These are phyloP conservation scores for Pisolithus thermaeus DNA, from an alignment of 1,284 basidiomycete species.

Conservation along the genomic window DNA sequence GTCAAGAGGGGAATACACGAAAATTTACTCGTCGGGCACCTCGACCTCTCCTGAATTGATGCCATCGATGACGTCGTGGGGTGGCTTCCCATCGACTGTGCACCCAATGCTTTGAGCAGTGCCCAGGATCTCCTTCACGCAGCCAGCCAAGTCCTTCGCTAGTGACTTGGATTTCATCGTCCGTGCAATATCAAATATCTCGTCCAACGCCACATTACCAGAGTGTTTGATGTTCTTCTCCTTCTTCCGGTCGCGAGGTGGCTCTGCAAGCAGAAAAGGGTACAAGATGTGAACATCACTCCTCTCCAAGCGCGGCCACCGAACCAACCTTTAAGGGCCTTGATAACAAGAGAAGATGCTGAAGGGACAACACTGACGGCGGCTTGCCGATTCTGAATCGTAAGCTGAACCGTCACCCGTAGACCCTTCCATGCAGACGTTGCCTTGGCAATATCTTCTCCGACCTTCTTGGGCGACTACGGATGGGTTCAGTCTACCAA, in stretches of 20 bases:
- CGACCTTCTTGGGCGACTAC: constrained; percentile 99
- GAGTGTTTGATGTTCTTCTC: constrained; percentile 99
- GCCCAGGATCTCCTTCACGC: constrained; percentile 92
- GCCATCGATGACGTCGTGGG: constrained; percentile 94
- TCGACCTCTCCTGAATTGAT: constrained; percentile 96
- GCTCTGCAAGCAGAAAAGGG: constrained; percentile 55
- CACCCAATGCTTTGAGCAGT: constrained; percentile 94
- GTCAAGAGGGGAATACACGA: constrained; percentile 18
- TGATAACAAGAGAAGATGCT: constrained; percentile 97
- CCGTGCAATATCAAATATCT: constrained; percentile 94
- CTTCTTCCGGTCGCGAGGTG: constrained; percentile 99
- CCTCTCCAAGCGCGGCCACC: background rate
- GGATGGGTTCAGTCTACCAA: constrained; percentile 1
- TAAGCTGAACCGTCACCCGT: constrained; percentile 97
- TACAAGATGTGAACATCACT: background rate
- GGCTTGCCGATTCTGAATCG: constrained; percentile 99
- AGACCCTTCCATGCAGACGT: constrained; percentile 99
- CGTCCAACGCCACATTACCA: constrained; percentile 93
- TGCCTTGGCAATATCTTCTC: constrained; percentile 99
- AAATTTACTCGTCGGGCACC: constrained; percentile 84
- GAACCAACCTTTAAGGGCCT: constrained; percentile 87
- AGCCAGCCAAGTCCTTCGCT: constrained; percentile 85
- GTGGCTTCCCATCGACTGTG: constrained; percentile 90
- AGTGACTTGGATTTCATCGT: constrained; percentile 96
- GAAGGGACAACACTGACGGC: constrained; percentile 96